Percentiles rank a stretch among this genome's conserved stretches.
Evolutionary conservation across 2,329 filamentous ascomycete species (phyloP).

Genomic region (Botrytis aclada): DNA sequence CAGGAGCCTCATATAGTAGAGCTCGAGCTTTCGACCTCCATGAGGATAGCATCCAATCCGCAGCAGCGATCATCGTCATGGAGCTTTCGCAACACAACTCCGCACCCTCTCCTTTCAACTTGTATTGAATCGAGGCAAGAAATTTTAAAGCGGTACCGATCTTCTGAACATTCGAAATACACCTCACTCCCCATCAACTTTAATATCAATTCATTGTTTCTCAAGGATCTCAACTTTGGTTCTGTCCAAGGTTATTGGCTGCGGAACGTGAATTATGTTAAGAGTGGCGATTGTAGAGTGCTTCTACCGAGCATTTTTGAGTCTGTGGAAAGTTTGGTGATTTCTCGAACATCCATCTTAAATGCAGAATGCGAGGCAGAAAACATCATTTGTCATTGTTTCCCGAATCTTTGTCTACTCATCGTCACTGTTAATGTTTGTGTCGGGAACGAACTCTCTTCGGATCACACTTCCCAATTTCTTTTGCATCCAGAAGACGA

Average conservation of each 20-base stretch:
- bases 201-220: not conserved
- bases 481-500: not conserved
- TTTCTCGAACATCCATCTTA: constrained; percentile 4
- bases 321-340: constrained; percentile 3
- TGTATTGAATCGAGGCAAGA: constrained; percentile 7
- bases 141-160: not conserved
- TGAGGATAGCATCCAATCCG: not conserved
- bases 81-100: not conserved
- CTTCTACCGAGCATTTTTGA: not conserved
- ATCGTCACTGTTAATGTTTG: not conserved
- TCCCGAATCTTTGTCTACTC: constrained; percentile 8
- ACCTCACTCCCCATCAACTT: not conserved
- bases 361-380: not conserved
- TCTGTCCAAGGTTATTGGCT: not conserved
- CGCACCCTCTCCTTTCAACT: constrained; percentile 3
- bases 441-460: not conserved
- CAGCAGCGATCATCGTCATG: not conserved
- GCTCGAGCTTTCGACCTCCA: not conserved
- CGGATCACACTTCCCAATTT: not conserved
- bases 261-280: not conserved
- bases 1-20: not conserved
- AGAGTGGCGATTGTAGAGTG: not conserved
- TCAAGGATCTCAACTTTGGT: constrained; percentile 4
- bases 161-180: not conserved
- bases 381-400: constrained; percentile 1